Base-by-base conservation (phyloP, 768 basidiomycete species). In the Chlorophyllum brunneum region DNA sequence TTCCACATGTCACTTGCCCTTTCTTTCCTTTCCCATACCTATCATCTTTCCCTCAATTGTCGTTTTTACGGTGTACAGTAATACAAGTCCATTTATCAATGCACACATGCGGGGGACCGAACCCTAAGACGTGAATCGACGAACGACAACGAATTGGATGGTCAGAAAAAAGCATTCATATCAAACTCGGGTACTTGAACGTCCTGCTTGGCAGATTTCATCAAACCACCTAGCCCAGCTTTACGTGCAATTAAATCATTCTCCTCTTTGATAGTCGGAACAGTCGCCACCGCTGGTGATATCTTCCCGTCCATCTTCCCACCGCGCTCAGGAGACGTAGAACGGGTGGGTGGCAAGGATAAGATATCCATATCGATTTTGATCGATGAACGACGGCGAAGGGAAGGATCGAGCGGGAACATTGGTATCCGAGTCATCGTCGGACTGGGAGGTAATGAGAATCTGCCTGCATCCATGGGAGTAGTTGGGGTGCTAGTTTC, bases 121-220 rank as follows among this genome's bases (percentile, higher is more conserved):
- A n/a, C n/a, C n/a, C n/a, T n/a, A n/a, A n/a, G n/a, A n/a, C n/a
- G n/a, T n/a, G n/a, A n/a, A n/a, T n/a, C n/a, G n/a, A n/a, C n/a
- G n/a, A n/a, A n/a, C n/a, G n/a, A n/a, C n/a, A n/a, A n/a, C n/a
- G n/a, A n/a, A n/a, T n/a, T n/a, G n/a, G 38, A 43, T 13, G 30
- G 20, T 72, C 66, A 86, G 59, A 80, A 77, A 66, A 95, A 95
- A 20, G 82, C 79, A 62, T 74, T 73, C 82, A 95, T 91, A 67
- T 92, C 82, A 62, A 95, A 95, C 60, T 95, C 92, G 20, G 89
- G 86, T 54, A 90, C 86, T 61, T 83, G 73, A 40, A 90, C 78
- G 67, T 94, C 87, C 63, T 89, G 85, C 65, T 92, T 94, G 11
- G 93, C 91, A n/a, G 86, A 82, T 70, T 90, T 93, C 75, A 97